A percentile compares a stretch with the other conserved stretches of the same genome.
Evolutionary conservation across 805 yeast species (phyloP).

Genomic region (Cyberlindnera xylosilytica): DNA sequence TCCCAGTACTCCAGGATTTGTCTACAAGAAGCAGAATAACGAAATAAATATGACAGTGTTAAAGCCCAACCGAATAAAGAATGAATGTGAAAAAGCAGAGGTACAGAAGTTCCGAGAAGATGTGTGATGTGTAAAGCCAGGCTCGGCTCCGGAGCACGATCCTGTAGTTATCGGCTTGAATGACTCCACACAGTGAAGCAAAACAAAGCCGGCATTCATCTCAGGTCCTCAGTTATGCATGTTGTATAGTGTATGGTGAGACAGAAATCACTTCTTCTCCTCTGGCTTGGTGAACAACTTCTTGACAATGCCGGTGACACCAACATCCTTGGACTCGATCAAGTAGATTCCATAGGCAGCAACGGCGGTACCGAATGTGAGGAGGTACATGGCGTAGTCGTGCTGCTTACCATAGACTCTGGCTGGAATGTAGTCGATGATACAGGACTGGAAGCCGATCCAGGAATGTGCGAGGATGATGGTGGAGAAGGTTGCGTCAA

Average conservation of each 20-base stretch:
- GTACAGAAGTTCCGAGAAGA: not conserved
- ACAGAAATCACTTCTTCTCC: slow-evolving; percentile 18
- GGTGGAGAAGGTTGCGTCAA: slow-evolving; percentile 70
- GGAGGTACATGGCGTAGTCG: slow-evolving; percentile 52
- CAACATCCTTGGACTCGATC: slow-evolving; percentile 64
- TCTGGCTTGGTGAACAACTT: slow-evolving; percentile 52
- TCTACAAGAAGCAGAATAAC: not conserved
- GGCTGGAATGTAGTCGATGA: slow-evolving; percentile 76
- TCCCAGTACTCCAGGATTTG: no score
- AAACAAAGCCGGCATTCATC: no score
- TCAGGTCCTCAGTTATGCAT: no score
- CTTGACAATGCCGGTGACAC: slow-evolving; percentile 48
- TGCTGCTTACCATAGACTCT: slow-evolving; percentile 71
- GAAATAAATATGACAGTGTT: not conserved
- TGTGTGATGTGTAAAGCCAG: not conserved
- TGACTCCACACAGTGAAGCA: not conserved
- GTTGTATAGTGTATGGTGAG: no score
- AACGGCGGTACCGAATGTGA: slow-evolving; percentile 61
- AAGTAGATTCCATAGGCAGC: slow-evolving; percentile 70
- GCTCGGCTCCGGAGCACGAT: not conserved
- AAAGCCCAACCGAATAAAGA: not conserved
- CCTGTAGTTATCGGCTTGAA: not conserved
- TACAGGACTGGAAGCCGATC: slow-evolving; percentile 87
- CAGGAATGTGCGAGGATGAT: slow-evolving; percentile 73
- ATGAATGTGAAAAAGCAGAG: not conserved